Percentiles rank a stretch among this genome's conserved stretches.
phyloP scores from a whole-genome alignment of 1,284 basidiomycete genomes.

The Peniophora sp. region DNA sequence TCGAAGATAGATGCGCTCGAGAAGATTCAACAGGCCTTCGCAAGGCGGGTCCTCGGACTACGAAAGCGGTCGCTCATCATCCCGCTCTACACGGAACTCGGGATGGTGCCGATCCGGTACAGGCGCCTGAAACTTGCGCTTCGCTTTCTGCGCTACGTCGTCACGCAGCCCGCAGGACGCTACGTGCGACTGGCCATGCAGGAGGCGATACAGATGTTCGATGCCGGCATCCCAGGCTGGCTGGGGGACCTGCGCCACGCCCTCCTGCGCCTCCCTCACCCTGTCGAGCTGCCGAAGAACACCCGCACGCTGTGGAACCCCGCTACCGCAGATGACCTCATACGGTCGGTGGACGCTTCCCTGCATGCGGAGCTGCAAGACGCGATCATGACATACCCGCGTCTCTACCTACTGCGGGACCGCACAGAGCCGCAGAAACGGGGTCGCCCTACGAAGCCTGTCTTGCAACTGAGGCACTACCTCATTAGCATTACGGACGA shows the following conservation, averaged over 20 bases:
- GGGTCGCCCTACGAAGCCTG: no score
- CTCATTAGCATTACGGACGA: no score
- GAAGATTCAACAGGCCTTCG: constrained; percentile 13
- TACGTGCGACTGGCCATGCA: background rate
- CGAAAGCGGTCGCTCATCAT: constrained; percentile 7
- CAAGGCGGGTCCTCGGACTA: constrained; percentile 15
- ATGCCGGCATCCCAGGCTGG: background rate
- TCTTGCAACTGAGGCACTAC: no score
- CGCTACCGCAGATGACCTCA: no score
- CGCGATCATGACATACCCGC: no score
- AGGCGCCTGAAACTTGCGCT: background rate
- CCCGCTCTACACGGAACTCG: constrained; percentile 17
- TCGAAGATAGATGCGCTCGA: constrained; percentile 3
- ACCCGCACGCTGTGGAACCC: no score
- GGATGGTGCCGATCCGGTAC: background rate
- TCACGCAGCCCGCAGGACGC: background rate
- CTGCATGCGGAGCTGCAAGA: no score
- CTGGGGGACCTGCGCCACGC: background rate
- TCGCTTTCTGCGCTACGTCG: background rate
- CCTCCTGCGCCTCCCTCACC: no score
- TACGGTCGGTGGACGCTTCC: no score
- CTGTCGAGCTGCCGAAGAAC: no score
- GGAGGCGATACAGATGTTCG: background rate
- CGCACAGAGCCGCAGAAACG: no score
- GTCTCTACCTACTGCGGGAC: no score